Evolutionary conservation across 2,329 filamentous ascomycete species (phyloP).

Genomic region (Apiospora pterosperma): DNA sequence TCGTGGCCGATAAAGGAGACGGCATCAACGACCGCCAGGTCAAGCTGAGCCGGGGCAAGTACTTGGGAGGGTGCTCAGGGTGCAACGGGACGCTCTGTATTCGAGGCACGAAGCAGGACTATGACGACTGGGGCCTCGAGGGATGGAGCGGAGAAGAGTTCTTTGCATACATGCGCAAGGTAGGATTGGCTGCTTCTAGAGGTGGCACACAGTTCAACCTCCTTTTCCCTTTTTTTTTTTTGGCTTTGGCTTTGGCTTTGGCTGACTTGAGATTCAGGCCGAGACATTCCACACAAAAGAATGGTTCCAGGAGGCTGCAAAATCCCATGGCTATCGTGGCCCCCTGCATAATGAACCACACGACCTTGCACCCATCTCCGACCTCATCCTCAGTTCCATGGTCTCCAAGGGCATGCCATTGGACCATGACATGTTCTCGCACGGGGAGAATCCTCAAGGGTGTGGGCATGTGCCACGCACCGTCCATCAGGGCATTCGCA

Average conservation of each 20-base stretch:
- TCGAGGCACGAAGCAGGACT: conserved; percentile 40
- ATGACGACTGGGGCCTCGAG: conserved; percentile 53
- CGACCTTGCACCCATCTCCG: conserved; percentile 55
- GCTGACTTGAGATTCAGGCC: conserved; percentile 26
- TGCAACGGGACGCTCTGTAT: conserved; percentile 48
- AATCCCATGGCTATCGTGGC: conserved; percentile 47
- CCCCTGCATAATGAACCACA: conserved; percentile 55
- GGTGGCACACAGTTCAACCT: neutral
- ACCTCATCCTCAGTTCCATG: conserved; percentile 52
- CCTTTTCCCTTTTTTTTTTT: too few relatives aligned
- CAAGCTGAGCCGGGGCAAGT: conserved; percentile 45
- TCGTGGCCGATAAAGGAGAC: conserved; percentile 36
- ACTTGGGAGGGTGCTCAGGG: conserved; percentile 46
- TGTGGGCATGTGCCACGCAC: conserved; percentile 54
- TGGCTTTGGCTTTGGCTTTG: too few relatives aligned
- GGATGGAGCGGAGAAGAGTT: conserved; percentile 57
- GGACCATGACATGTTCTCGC: conserved; percentile 57
- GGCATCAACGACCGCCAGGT: conserved; percentile 39
- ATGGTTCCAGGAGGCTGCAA: conserved; percentile 49
- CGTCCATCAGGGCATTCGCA: conserved; percentile 48
- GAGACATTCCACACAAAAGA: conserved; percentile 57
- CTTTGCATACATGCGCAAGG: conserved; percentile 54
- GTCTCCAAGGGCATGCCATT: conserved; percentile 50
- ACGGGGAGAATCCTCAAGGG: conserved; percentile 46
- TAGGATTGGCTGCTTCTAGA: conserved; percentile 14